Percentiles rank a stretch among this genome's conserved stretches.
phyloP scores from a whole-genome alignment of 2,329 filamentous ascomycete genomes.

The Zopfia rhizophila region DNA sequence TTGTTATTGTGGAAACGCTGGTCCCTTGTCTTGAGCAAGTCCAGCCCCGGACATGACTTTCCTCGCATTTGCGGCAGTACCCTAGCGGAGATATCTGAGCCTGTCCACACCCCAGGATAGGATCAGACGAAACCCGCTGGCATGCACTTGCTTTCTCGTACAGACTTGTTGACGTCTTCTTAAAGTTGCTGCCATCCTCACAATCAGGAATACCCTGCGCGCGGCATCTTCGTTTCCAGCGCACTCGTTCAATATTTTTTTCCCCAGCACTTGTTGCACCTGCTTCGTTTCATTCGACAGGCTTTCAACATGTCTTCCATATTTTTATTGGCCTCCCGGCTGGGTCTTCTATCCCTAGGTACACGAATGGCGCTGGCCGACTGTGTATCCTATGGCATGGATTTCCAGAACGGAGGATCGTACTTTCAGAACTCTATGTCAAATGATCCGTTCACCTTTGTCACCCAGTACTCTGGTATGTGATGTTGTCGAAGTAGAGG shows the following conservation, averaged over 20 bases:
- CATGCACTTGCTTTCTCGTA: too few species aligned
- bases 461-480: slow-evolving; percentile 50
- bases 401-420: slow-evolving; percentile 51
- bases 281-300: slow-evolving; percentile 1
- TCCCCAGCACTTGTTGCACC: too few species aligned
- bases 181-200: too few species aligned
- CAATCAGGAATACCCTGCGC: too few species aligned
- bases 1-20: neutral
- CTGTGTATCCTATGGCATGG: slow-evolving; percentile 40
- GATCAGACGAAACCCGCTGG: too few species aligned
- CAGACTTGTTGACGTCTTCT: too few species aligned
- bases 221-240: neutral
- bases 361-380: slow-evolving; percentile 19
- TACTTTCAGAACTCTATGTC: slow-evolving; percentile 57
- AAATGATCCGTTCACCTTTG: slow-evolving; percentile 52
- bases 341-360: slow-evolving; percentile 23
- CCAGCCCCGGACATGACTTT: neutral
- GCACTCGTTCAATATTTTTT: too few species aligned
- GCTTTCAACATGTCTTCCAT: slow-evolving; percentile 11
- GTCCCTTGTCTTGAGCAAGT: neutral
- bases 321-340: slow-evolving; percentile 10
- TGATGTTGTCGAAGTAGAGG: too few species aligned
- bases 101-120: too few species aligned
- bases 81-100: too few species aligned
- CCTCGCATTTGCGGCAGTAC: too few species aligned